phyloP scores from a whole-genome alignment of 177 flowering plant genomes.

The Telopea speciosissima region DNA sequence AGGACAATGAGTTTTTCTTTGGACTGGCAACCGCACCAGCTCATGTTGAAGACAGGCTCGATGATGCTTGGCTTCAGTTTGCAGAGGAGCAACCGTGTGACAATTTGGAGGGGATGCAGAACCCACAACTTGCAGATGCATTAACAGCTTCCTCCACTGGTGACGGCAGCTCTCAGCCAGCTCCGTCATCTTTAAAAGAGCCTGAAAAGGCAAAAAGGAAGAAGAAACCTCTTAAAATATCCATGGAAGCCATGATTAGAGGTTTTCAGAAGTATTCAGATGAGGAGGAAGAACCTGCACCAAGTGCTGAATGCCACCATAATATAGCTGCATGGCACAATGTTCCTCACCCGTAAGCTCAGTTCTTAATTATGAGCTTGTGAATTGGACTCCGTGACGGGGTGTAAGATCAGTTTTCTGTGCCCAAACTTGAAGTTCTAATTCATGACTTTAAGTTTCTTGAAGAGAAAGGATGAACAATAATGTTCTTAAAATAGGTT shows the following conservation, averaged over 20 bases:
- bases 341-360: constrained; percentile 88
- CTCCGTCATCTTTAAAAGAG: constrained; percentile 18
- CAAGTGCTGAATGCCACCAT: constrained; percentile 40
- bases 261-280: constrained; percentile 58
- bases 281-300: constrained; percentile 37
- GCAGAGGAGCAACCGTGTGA: constrained; percentile 63
- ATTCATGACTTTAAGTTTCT: background rate
- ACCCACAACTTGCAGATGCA: constrained; percentile 49
- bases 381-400: background rate
- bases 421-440: constrained; percentile 2
- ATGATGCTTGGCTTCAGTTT: constrained; percentile 98
- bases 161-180: constrained; percentile 75
- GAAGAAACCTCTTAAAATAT: constrained; percentile 56
- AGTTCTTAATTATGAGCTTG: constrained; percentile 1
- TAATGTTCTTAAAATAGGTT: constrained; percentile 1
- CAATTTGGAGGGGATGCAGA: constrained; percentile 23
- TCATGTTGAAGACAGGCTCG: constrained; percentile 87
- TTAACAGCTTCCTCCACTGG: constrained; percentile 52
- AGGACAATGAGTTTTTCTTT: constrained; percentile 65
- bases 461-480: background rate
- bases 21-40: constrained; percentile 99
- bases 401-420: background rate
- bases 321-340: constrained; percentile 97
- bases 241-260: constrained; percentile 92
- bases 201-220: constrained; percentile 23